Base-by-base conservation (phyloP, 768 basidiomycete species). In the Boletus subcaerulescens region DNA sequence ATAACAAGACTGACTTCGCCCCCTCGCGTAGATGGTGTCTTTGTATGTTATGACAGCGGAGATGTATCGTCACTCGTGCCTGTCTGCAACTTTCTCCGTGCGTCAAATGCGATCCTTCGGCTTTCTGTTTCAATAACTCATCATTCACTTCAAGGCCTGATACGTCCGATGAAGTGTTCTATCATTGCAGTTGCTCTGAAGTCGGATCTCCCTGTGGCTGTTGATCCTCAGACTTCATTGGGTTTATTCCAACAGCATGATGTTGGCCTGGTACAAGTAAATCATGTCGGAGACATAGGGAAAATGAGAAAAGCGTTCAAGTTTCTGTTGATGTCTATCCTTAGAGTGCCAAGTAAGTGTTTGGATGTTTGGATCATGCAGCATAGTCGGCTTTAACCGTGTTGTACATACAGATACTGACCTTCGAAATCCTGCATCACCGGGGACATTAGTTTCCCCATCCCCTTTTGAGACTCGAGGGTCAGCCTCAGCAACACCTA, bases 131-230 rank as follows among this genome's bases (percentile, higher is more conserved):
- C 42, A 50, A 36, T 50, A 50, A 38, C 57, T 62, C 45, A 56
- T 58, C 42, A 32, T 43, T 49, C 24, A 31, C 42, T 54, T 22
- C 41, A 62, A 93, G 91, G 78, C 61, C 72, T 79, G 55, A 86
- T 83, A 70, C 74, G 73, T 62, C 74, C 77, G 48, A 72, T 83
- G 65, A 80, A 80, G 54, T 72, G 88, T 36, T 81, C 89, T 10
- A 73, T 81, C 24, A 78, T 96, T 43, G 88, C 93, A 13, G 76
- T 98, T 14, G 92, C 91, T 5, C 93, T 93, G 75, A 98, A 97
- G 70, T 85, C 86, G 6, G 91, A 96, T 65, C 73, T 87, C 18
- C 76, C 77, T 18, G 75, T 74, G 38, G 74, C 74, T 39, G 76
- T 91, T n/a, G 78, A 86, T 59, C 82, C 87, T 11, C 71, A 76